A percentile compares a stretch with the other conserved stretches of the same genome.
These are phyloP conservation scores for Fusarium sp. DNA, from an alignment of 2,329 filamentous ascomycete genomes.

Conservation along the genomic window DNA sequence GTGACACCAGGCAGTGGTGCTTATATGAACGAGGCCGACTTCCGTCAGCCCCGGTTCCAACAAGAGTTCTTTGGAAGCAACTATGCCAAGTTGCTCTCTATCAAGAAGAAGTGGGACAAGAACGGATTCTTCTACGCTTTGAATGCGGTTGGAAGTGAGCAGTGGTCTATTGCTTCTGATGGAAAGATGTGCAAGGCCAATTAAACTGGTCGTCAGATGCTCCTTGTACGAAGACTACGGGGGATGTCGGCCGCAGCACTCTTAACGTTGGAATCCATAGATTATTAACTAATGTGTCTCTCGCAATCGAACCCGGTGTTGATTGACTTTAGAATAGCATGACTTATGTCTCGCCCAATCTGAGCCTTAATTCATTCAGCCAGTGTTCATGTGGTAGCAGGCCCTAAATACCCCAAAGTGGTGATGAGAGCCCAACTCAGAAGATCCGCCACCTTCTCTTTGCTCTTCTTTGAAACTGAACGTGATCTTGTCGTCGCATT, in stretches of 20 bases:
- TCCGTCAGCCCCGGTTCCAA: constrained; percentile 57
- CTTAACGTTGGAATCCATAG: background rate
- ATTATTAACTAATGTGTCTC: background rate
- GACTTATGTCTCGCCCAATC: background rate
- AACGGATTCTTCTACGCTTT: constrained; percentile 58
- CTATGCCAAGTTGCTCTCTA: constrained; percentile 53
- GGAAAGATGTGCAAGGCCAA: constrained; percentile 31
- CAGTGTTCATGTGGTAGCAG: background rate
- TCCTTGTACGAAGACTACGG: background rate
- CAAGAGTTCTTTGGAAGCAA: constrained; percentile 60
- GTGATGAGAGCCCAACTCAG: background rate
- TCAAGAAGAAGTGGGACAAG: constrained; percentile 66
- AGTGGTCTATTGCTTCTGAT: constrained; percentile 50
- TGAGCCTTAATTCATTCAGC: background rate
- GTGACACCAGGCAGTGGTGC: constrained; percentile 56
- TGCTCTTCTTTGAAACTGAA: background rate
- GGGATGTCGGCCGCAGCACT: background rate
- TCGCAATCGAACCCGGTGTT: too few species aligned
- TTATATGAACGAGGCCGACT: constrained; percentile 66
- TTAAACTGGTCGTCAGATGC: background rate
- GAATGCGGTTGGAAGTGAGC: constrained; percentile 64
- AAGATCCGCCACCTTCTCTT: background rate
- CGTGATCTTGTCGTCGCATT: background rate
- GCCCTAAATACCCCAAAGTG: background rate
- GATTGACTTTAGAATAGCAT: background rate